Percentiles rank a stretch among this genome's conserved stretches.
Evolutionary conservation across 2,329 filamentous ascomycete species (phyloP).

Genomic region (Simplicillium aogashimaense): DNA sequence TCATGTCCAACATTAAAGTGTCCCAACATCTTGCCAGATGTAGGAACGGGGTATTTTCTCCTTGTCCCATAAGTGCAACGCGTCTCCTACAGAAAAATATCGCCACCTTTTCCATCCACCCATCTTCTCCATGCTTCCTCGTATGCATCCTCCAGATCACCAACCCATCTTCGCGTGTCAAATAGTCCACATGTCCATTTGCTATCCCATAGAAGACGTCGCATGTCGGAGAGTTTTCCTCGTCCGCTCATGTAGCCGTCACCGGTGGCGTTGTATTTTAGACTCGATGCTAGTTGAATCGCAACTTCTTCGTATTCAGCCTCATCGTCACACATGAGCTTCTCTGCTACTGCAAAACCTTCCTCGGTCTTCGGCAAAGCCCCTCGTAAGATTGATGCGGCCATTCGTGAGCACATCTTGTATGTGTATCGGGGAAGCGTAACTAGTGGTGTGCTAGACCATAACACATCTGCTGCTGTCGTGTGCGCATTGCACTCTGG

Average conservation of each 20-base stretch:
- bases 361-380: slow-evolving; percentile 65
- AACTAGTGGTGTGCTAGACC: slow-evolving; percentile 88
- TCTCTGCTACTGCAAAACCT: slow-evolving; percentile 57
- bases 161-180: slow-evolving; percentile 84
- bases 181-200: slow-evolving; percentile 85
- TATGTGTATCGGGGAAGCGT: slow-evolving; percentile 87
- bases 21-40: too few relatives aligned
- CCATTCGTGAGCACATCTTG: slow-evolving; percentile 99
- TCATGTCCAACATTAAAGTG: too few relatives aligned
- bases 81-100: slow-evolving; percentile 63
- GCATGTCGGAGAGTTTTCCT: slow-evolving; percentile 69
- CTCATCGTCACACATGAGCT: slow-evolving; percentile 71
- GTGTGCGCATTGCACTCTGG: slow-evolving; percentile 98
- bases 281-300: slow-evolving; percentile 51
- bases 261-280: slow-evolving; percentile 44
- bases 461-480: slow-evolving; percentile 89
- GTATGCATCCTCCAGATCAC: slow-evolving; percentile 81
- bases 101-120: slow-evolving; percentile 78
- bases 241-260: slow-evolving; percentile 39
- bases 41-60: too few relatives aligned
- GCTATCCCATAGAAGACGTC: slow-evolving; percentile 71
- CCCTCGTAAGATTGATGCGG: slow-evolving; percentile 84
- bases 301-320: slow-evolving; percentile 77
- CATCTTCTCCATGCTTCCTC: slow-evolving; percentile 81
- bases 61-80: too few relatives aligned